Evolutionary conservation across 2,329 filamentous ascomycete species (phyloP).

Genomic region (Ophiostoma himal-ulmi): DNA sequence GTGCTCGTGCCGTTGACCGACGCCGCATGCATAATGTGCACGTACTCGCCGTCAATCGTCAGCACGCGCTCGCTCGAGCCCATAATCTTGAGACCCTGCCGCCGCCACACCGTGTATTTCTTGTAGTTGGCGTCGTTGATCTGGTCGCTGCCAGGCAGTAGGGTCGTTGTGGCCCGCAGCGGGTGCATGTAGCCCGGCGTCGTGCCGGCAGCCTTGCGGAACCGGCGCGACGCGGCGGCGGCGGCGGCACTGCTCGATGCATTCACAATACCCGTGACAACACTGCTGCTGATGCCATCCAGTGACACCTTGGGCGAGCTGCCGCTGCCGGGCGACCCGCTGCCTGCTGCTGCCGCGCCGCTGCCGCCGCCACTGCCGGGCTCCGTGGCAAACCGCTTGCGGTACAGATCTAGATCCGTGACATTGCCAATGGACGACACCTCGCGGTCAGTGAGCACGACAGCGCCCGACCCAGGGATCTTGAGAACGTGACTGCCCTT

Average conservation of each 20-base stretch:
- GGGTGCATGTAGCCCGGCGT: conserved; percentile 54
- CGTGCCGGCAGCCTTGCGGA: conserved; percentile 23
- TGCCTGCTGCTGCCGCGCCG: not conserved
- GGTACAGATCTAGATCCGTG: conserved; percentile 67
- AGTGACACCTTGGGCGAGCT: conserved; percentile 53
- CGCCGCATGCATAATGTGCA: conserved; percentile 69
- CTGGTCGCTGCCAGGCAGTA: conserved; percentile 36
- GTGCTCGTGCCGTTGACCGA: conserved; percentile 59
- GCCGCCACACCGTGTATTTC: conserved; percentile 73
- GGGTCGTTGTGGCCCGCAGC: conserved; percentile 34
- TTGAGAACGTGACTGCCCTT: conserved; percentile 75
- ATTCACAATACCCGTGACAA: conserved; percentile 39
- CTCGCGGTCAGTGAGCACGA: conserved; percentile 70
- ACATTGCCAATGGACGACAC: conserved; percentile 73
- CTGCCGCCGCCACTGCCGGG: conserved; percentile 13
- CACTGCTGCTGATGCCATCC: conserved; percentile 40
- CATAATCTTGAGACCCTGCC: conserved; percentile 76
- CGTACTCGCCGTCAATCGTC: conserved; percentile 77
- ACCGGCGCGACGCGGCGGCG: conserved; percentile 19
- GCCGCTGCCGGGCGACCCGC: conserved; percentile 34
- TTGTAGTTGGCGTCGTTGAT: conserved; percentile 57
- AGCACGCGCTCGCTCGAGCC: conserved; percentile 69
- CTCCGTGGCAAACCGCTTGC: conserved; percentile 69
- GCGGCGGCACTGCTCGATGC: conserved; percentile 9
- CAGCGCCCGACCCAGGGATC: conserved; percentile 65